Evolutionary conservation across 2,329 filamentous ascomycete species (phyloP), one percentile per base, ranked within the genome.

Genomic region (Hypoxylon rubiginosum): DNA sequence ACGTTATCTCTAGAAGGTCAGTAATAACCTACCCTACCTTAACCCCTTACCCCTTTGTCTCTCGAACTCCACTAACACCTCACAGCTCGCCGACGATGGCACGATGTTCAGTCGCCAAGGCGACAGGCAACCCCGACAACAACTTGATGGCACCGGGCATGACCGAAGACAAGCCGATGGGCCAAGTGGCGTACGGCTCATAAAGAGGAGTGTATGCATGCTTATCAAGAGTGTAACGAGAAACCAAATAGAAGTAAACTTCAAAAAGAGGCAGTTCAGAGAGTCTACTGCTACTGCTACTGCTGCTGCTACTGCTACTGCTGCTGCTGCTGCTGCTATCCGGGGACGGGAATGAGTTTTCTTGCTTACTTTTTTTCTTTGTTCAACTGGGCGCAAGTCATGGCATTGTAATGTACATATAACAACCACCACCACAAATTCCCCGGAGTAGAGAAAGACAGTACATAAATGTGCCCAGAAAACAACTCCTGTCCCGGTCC

Each of bases 31-130:
- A 36, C 28, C 56, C n/a, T 30, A 51, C 60, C n/a, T n/a, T n/a
- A n/a, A n/a, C n/a, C 15, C 46, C 26, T 58, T 48, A 69, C 64
- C 64, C 61, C 72, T 68, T 76, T 48, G n/a, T 45, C 8, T 50
- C 46, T 43, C 5, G 5, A 36, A 52, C 4, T 11, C 67, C 62
- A 66, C 71, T 71, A 61, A 56, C 63, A 62, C 10, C 17, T 0
- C n/a, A 48, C 67, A 97, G 94, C 84, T 97, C 94, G 68, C 94
- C 96, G 55, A 99, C 96, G 63, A 99, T 99, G 96, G 96, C 96
- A 66, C 92, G 96, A 78, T 97, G 94, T 86, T 97, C 94, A 53
- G 95, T 93, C 57, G 92, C 94, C 72, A 98, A 97, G 87, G 92
- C 91, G 63, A 90, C 89, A 9, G 90, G 90, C 66, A 92, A 94